Evolutionary conservation across 176 grass and related monocot genomes (phyloP), one percentile per base, ranked within the genome.

Genomic region (Triticum dicoccoides): DNA sequence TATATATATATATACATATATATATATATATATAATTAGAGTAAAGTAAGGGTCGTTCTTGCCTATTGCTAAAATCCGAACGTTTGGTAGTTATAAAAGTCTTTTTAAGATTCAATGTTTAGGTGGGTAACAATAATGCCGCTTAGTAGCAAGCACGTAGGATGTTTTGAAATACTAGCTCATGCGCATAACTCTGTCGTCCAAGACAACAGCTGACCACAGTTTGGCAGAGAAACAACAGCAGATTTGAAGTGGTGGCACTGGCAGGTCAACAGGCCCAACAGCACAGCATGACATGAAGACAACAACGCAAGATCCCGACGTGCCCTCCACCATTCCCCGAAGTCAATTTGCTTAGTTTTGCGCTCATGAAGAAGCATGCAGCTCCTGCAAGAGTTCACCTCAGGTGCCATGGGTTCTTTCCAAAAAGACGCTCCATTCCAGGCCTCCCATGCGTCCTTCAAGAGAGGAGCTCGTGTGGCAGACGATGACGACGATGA

Each of bases 141-240:
- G 3, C 81, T 71, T 91, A 85, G 85, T 77, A 54, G 82, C 51
- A 88, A 30, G 77, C 89, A 85, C 82, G 82, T 69, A 75, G 11
- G 10, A 18, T 23, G 71, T 67, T 68, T 18, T 18, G 29, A 17
- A 80, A 8, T 34, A 52, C 49, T 62, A 15, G 32, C 45, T 59
- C n/a, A 87, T 10, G 30, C 56, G 18, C 29, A 61, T 35, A 34
- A 23, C 37, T 9, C 13, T 66, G 13, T 12, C 12, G 47, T 69
- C 44, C 44, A 58, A 39, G 6, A 72, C 32, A 83, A 52, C 49
- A 77, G 81, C 51, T 64, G 68, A 70, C 35, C 61, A 84, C 45
- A 84, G 20, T 83, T 79, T 34, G 33, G 39, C 12, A 82, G 10
- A 75, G 23, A 64, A 42, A 75, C 23, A 68, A 79, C 4, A 18